Conservation (phyloP, 1,284 basidiomycete genomes). For the Ceratobasidium sp. region DNA sequence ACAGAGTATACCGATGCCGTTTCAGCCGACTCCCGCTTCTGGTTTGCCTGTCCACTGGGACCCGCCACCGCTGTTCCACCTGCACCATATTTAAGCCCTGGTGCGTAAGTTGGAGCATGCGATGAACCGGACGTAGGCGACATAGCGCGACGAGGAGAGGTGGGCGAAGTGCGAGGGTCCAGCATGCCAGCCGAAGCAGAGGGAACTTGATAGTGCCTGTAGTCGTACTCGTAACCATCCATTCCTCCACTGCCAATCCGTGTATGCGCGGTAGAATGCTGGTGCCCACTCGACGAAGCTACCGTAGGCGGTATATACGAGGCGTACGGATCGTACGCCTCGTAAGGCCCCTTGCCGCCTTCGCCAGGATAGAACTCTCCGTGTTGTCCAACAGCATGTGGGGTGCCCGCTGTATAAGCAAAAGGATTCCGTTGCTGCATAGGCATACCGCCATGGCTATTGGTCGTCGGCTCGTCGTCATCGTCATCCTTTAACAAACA, state of each 20-base stretch:
- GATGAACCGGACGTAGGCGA: constrained; percentile 25
- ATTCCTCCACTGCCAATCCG: constrained; percentile 21
- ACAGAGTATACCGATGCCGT: constrained; percentile 33
- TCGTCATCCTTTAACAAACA: constrained; percentile 19
- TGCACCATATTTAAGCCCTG: constrained; percentile 4
- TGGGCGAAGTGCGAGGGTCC: constrained; percentile 35
- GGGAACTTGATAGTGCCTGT: constrained; percentile 24
- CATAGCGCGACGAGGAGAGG: constrained; percentile 15
- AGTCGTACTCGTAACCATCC: constrained; percentile 43
- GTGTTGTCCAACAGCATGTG: constrained; percentile 41
- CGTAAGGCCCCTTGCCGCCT: constrained; percentile 2
- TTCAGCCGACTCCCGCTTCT: constrained; percentile 18
- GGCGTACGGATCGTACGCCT: constrained; percentile 30
- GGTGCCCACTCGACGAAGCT: constrained; percentile 30
- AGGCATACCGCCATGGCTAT: constrained; percentile 11
- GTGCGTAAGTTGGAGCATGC: constrained; percentile 10
- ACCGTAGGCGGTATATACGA: constrained; percentile 15
- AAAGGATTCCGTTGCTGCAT: constrained; percentile 19
- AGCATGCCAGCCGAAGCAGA: constrained; percentile 12
- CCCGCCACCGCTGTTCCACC: constrained; percentile 21
- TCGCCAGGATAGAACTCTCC: constrained; percentile 16
- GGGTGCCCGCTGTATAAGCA: constrained; percentile 34
- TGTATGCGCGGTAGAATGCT: constrained; percentile 35
- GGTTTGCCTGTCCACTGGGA: constrained; percentile 5
- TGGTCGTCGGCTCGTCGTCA: constrained; percentile 28